phyloP scores from a whole-genome alignment of 83 land plant genomes.

The Thuja plicata region DNA sequence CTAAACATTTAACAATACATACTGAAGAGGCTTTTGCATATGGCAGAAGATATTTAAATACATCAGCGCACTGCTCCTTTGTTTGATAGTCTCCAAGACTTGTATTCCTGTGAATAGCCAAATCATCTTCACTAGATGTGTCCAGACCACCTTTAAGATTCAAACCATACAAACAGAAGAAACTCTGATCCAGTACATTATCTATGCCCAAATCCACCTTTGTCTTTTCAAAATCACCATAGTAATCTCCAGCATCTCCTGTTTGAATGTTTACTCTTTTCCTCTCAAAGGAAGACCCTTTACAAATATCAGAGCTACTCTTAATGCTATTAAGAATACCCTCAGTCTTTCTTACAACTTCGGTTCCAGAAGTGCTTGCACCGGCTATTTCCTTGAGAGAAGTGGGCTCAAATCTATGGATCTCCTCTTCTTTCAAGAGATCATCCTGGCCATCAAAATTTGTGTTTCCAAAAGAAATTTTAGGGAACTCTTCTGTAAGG shows the following conservation, averaged over 20 bases:
- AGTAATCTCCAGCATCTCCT: slow-evolving; percentile 14
- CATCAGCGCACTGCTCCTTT: slow-evolving; percentile 97
- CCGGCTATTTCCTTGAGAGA: slow-evolving; percentile 13
- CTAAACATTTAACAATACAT: slow-evolving; percentile 23
- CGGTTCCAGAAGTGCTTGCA: slow-evolving; percentile 13
- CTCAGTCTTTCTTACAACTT: slow-evolving; percentile 15
- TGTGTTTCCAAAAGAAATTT: background rate
- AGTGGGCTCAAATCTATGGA: slow-evolving; percentile 15
- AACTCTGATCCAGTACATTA: slow-evolving; percentile 90
- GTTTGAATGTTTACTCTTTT: slow-evolving; percentile 6
- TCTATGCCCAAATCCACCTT: slow-evolving; percentile 78
- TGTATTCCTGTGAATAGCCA: slow-evolving; percentile 81
- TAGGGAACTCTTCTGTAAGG: slow-evolving; percentile 7
- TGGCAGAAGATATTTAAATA: slow-evolving; percentile 87
- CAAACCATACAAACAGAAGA: slow-evolving; percentile 96
- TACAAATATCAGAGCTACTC: slow-evolving; percentile 8
- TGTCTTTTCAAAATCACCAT: slow-evolving; percentile 55
- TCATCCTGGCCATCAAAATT: slow-evolving; percentile 17
- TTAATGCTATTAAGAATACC: background rate
- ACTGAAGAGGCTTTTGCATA: slow-evolving; percentile 94
- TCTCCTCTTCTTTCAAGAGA: slow-evolving; percentile 20
- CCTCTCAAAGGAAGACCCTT: background rate
- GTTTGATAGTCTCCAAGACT: slow-evolving; percentile 94
- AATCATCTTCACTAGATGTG: slow-evolving; percentile 73
- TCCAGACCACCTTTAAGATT: slow-evolving; percentile 78